Conservation (phyloP, 2,329 filamentous ascomycete species). For the Sporothrix inflata region DNA sequence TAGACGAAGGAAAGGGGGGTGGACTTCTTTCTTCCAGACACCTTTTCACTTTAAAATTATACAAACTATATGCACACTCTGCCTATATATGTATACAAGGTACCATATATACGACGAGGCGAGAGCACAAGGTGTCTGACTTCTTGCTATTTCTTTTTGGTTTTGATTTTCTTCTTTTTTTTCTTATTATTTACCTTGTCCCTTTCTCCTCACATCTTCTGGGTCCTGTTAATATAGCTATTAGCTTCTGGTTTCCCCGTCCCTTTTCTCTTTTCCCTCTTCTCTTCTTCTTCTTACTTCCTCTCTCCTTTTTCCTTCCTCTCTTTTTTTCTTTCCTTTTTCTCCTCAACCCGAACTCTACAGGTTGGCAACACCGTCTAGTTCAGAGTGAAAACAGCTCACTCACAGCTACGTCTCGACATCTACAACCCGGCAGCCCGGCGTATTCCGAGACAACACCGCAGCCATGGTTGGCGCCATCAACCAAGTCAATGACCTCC, state of each 20-base stretch:
- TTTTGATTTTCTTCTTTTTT: background rate
- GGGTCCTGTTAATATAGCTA: conserved; percentile 5
- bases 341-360: background rate
- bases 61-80: conserved; percentile 17
- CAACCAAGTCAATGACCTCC: conserved; percentile 39
- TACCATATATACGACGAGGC: conserved; percentile 13
- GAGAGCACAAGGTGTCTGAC: background rate
- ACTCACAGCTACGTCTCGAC: background rate
- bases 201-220: background rate
- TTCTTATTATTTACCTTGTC: background rate
- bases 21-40: conserved; percentile 13
- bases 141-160: background rate
- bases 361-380: background rate
- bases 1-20: background rate
- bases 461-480: conserved; percentile 28
- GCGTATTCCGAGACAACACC: background rate
- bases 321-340: background rate
- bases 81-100: conserved; percentile 20
- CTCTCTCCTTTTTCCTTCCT: background rate
- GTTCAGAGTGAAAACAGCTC: conserved; percentile 3
- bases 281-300: background rate
- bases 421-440: background rate
- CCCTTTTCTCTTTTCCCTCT: background rate
- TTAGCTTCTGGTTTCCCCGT: conserved; percentile 2
- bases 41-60: background rate